Percentiles rank a stretch among this genome's conserved stretches.
Conservation (phyloP, 1,139 yeast species). For the Petasospora fabianii region DNA sequence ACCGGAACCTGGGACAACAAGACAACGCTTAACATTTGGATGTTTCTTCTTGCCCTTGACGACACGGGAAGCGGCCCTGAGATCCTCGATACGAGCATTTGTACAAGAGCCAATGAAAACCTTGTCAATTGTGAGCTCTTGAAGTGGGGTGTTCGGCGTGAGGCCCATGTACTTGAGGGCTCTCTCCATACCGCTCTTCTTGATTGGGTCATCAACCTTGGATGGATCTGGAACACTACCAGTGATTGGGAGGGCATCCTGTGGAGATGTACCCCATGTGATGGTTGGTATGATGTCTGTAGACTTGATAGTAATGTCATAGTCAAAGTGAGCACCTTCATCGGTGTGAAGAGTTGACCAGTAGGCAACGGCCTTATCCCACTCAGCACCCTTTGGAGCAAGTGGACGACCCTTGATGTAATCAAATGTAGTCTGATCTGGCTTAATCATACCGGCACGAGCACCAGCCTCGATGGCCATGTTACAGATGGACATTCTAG, state of each 20-base stretch:
- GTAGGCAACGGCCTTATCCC: conserved; percentile 90
- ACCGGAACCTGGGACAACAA: conserved; percentile 98
- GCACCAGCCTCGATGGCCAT: conserved; percentile 99
- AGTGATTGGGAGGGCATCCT: conserved; percentile 93
- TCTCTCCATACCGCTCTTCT: conserved; percentile 81
- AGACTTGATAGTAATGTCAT: conserved; percentile 77
- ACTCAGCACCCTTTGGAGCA: conserved; percentile 88
- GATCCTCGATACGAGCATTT: conserved; percentile 94
- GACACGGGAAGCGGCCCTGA: conserved; percentile 91
- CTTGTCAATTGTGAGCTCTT: conserved; percentile 75
- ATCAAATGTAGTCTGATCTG: conserved; percentile 83
- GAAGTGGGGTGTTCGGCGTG: conserved; percentile 73
- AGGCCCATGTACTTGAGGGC: conserved; percentile 92
- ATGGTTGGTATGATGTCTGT: conserved; percentile 90
- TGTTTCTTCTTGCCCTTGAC: conserved; percentile 92
- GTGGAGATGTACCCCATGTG: conserved; percentile 99
- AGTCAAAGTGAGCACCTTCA: conserved; percentile 84
- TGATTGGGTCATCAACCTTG: conserved; percentile 65
- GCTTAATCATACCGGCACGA: conserved; percentile 98
- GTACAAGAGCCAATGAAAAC: conserved; percentile 98
- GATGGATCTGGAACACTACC: conserved; percentile 89
- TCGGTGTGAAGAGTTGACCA: conserved; percentile 89
- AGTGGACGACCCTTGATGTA: conserved; percentile 91
- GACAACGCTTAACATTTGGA: conserved; percentile 69
- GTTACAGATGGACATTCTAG: conserved; percentile 99